These are phyloP conservation scores for Tagetes patula DNA, from an alignment of 129 eudicot genomes.

Conservation along the genomic window DNA sequence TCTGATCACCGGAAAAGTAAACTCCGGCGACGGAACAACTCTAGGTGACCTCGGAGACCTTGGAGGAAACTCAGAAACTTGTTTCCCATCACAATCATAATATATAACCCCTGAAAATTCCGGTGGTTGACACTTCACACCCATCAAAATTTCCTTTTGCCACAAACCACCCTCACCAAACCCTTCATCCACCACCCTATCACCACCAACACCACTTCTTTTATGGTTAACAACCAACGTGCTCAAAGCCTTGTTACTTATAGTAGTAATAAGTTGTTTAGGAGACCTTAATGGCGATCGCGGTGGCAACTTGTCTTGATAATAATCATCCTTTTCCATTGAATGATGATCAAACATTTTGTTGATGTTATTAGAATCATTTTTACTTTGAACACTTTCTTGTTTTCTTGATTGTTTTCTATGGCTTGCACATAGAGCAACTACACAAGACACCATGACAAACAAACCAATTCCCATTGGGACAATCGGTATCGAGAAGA, in stretches of 20 bases:
- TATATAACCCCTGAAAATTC: slow-evolving; percentile 78
- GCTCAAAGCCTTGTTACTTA: slow-evolving; percentile 45
- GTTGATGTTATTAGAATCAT: not conserved
- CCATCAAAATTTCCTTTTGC: slow-evolving; percentile 87
- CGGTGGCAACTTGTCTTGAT: slow-evolving; percentile 39
- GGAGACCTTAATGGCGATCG: slow-evolving; percentile 48
- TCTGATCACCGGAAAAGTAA: slow-evolving; percentile 48
- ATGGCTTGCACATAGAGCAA: slow-evolving; percentile 65
- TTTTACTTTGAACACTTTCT: not conserved
- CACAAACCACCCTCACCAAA: slow-evolving; percentile 74
- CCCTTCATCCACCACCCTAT: slow-evolving; percentile 35
- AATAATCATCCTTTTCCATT: slow-evolving; percentile 33
- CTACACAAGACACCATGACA: slow-evolving; percentile 39
- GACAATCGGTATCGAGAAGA: slow-evolving; percentile 43
- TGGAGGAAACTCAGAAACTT: slow-evolving; percentile 63
- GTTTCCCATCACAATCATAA: slow-evolving; percentile 61
- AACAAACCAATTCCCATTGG: slow-evolving; percentile 61
- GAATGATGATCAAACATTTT: not conserved
- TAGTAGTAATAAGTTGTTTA: slow-evolving; percentile 44
- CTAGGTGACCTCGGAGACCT: slow-evolving; percentile 72
- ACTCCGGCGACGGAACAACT: slow-evolving; percentile 34
- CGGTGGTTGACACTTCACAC: slow-evolving; percentile 80
- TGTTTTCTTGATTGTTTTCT: slow-evolving; percentile 34
- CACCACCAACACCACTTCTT: slow-evolving; percentile 14
- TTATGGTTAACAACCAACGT: slow-evolving; percentile 21